Conservation (phyloP, 352 stramenopile genomes). For the Phytophthora citricola region DNA sequence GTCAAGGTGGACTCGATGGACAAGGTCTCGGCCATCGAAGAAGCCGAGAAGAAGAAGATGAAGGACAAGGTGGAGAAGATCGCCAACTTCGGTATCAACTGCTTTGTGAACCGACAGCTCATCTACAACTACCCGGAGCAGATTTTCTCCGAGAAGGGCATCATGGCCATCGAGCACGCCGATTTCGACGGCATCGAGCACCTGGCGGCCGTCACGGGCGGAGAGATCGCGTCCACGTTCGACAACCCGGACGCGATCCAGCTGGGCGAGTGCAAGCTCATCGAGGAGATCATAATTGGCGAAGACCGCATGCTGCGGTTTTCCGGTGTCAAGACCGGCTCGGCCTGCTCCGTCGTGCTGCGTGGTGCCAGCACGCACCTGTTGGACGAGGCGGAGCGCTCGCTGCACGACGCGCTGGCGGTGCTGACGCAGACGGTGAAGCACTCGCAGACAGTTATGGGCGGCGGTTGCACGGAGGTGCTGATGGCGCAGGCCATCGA, state of each 20-base stretch:
- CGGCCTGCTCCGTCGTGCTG: slow-evolving; percentile 95
- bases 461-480: slow-evolving; percentile 97
- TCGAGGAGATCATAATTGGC: slow-evolving; percentile 99
- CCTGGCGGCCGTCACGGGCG: slow-evolving; percentile 96
- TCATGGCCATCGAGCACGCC: slow-evolving; percentile 99
- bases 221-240: slow-evolving; percentile 97
- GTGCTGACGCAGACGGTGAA: slow-evolving; percentile 98
- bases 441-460: slow-evolving; percentile 96
- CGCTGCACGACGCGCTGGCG: slow-evolving; percentile 98
- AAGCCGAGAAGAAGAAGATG: slow-evolving; percentile 99
- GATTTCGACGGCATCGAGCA: slow-evolving; percentile 99
- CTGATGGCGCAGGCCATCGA: slow-evolving; percentile 96
- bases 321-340: slow-evolving; percentile 96
- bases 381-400: slow-evolving; percentile 99
- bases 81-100: slow-evolving; percentile 97
- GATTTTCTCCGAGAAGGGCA: slow-evolving; percentile 98
- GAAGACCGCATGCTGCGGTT: slow-evolving; percentile 98
- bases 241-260: slow-evolving; percentile 97
- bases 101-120: slow-evolving; percentile 99
- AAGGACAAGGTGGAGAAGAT: slow-evolving; percentile 98
- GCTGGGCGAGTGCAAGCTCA: slow-evolving; percentile 97
- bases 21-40: slow-evolving; percentile 99
- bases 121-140: slow-evolving; percentile 99
- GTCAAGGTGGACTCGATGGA: slow-evolving; percentile 99
- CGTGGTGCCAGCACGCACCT: slow-evolving; percentile 95